Percentiles rank a stretch among this genome's conserved stretches.
These are phyloP conservation scores for Sphaerulina vaccinii DNA, from an alignment of 2,329 filamentous ascomycete genomes.

Conservation along the genomic window DNA sequence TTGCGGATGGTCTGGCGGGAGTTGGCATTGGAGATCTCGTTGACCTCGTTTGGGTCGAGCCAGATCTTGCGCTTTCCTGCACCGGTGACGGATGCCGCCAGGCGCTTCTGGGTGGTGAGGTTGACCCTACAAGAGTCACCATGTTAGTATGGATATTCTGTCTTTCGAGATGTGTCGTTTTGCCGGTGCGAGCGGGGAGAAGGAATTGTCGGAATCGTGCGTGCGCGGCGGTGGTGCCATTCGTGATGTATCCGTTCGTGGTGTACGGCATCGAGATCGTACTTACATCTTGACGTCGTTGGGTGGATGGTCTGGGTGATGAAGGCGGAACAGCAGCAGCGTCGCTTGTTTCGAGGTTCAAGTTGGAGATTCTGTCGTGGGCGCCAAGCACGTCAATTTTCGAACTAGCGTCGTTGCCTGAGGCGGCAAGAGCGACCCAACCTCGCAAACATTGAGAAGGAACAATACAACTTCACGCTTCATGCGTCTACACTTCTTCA, in stretches of 20 bases:
- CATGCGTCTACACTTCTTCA: too few species aligned
- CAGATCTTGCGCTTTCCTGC: constrained; percentile 99
- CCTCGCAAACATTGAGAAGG: too few species aligned
- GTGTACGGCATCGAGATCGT: constrained; percentile 2
- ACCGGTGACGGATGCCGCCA: constrained; percentile 96
- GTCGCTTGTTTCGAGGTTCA: constrained; percentile 5
- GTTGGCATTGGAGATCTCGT: constrained; percentile 99
- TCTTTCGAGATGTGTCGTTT: constrained; percentile 2
- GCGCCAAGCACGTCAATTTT: too few species aligned
- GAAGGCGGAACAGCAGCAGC: constrained; percentile 4
- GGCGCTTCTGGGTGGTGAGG: constrained; percentile 99
- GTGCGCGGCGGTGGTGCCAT: constrained; percentile 8
- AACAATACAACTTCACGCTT: too few species aligned
- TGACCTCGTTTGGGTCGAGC: constrained; percentile 99
- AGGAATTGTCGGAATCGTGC: constrained; percentile 11
- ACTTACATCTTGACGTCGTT: constrained; percentile 35
- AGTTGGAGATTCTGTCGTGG: too few species aligned
- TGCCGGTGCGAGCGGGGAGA: constrained; percentile 8
- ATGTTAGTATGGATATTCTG: constrained; percentile 27
- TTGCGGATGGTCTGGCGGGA: constrained; percentile 99
- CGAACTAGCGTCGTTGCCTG: too few species aligned
- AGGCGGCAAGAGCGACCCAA: too few species aligned
- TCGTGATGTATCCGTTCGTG: constrained; percentile 2
- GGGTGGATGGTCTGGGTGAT: constrained; percentile 26
- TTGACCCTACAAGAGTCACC: constrained; percentile 75